Conservation (phyloP, 306 rosid genomes). For the Ochetophila trinervis region DNA sequence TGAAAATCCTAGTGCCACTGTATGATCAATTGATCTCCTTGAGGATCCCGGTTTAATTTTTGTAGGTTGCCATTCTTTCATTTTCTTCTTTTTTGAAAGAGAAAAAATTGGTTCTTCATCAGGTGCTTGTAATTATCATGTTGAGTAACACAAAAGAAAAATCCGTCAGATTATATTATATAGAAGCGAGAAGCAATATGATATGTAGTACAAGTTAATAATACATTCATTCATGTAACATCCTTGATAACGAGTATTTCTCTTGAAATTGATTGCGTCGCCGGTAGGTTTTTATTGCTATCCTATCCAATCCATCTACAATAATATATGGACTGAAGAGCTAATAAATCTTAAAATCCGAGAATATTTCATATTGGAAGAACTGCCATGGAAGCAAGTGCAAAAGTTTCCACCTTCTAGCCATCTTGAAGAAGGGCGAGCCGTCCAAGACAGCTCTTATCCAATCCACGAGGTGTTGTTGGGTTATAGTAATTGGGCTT, state of each 20-base stretch:
- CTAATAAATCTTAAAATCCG: too few species aligned
- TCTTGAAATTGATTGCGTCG: background rate
- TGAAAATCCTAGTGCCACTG: constrained; percentile 29
- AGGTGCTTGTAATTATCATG: constrained; percentile 20
- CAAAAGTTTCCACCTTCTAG: too few species aligned
- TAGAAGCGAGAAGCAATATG: constrained; percentile 9
- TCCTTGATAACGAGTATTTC: background rate
- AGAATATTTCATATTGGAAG: too few species aligned
- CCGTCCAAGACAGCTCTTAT: too few species aligned
- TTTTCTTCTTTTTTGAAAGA: background rate
- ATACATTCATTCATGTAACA: background rate
- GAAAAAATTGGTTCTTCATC: background rate
- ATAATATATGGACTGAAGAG: too few species aligned
- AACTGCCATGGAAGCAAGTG: too few species aligned
- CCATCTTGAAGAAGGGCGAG: too few species aligned
- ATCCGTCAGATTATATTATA: constrained; percentile 6
- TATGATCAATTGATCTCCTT: background rate
- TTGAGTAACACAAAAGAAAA: background rate
- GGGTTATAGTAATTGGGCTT: too few species aligned
- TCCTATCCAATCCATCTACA: too few species aligned
- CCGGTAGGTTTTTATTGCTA: too few species aligned
- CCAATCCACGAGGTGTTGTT: too few species aligned
- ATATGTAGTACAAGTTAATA: constrained; percentile 13
- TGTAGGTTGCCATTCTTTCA: constrained; percentile 16
- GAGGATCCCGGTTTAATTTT: constrained; percentile 15